Base-by-base conservation (phyloP, 768 basidiomycete genomes). In the Suillus placidus region DNA sequence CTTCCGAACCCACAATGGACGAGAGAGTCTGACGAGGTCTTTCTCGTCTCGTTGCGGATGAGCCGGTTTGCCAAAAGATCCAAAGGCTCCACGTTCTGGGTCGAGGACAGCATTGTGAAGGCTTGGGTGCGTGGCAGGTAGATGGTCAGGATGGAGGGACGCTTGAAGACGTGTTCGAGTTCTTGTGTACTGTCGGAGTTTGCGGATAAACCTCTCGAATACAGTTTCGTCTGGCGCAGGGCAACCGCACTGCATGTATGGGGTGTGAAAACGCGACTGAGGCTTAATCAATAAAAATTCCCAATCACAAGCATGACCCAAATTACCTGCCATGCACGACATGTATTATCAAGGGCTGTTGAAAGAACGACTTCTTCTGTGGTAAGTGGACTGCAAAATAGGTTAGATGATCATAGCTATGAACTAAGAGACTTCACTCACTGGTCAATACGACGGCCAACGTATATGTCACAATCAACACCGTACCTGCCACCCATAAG, bases 181-280 rank as follows among this genome's bases (percentile, higher is more conserved):
- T 1, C 63, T 38, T 51, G 73, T 54, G 60, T 64, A 70, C 23
- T 76, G 68, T 57, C 69, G 64, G 23, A 74, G 60, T 23, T 80
- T 67, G 35, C 80, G 81, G 6, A 76, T 69, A 42, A 87, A 74
- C 42, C 77, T 79, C 68, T 83, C 79, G 3, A 80, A 76, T 7
- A 85, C 77, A 8, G 77, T 81, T 37, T 81, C 80, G 7, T 82
- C 83, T 0, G 83, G 82, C 6, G 80, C 72, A 0, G 85, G 81
- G 69, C 88, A 89, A 2, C 88, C 88, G 65, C 88, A 90, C 67
- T 85, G 81, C 60, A 78, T 82, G 74, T 90, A 90, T 2, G 80
- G 76, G 8, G 83, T 74, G 51, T 79, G 78, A 71, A 85, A 89
- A 12, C 86, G 85, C 0, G 54, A 43, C 75, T 76, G 45, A 14